Base-by-base conservation (phyloP, 2,329 filamentous ascomycete species). In the Chaetomium globosum region DNA sequence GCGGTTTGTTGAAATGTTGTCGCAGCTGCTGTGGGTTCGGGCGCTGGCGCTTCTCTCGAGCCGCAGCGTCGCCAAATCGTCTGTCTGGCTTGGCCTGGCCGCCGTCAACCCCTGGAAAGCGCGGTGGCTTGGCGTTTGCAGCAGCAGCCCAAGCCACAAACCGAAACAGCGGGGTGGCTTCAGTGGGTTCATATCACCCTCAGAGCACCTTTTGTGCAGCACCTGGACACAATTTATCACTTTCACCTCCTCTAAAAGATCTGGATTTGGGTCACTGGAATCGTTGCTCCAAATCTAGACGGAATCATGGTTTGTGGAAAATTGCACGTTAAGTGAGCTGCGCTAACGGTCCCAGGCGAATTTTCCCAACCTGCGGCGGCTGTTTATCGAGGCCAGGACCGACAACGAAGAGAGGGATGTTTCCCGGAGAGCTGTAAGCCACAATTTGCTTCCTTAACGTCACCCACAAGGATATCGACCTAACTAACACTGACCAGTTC, bases 321-420 rank as follows among this genome's bases (percentile, higher is more conserved):
- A 30, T 31, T 21, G 16, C 13, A 10, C 4, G 6, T n/a, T 2
- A 2, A 2, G 4, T 23, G 5, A 8, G 10, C 26, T 28, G 33
- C 13, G 19, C 59, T 62, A 26, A 61, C 19, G 16, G 5, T 7
- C 5, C 26, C 26, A 91, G 81, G 90, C 90, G 48, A 93, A 88
- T 75, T 87, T 98, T 60, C 95, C 95, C 43, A 98, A 99, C 75
- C 85, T 99, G n/a, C 89, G 95, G 59, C 90, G 95, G 16, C 88
- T 99, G 66, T 98, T 99, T 75, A 94, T 97, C 61, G 94, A 98
- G 80, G 91, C 94, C 36, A 86, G 95, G 65, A 93, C 92, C 3
- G 94, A 98, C 74, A 89, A 91, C 62, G 95, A 99, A 77, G 95
- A 98, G 78, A 91, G 95, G 76, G 91, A 93, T 67, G 95, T 98